Conservation (phyloP, 495 filamentous ascomycete species). For the Poronia punctata region DNA sequence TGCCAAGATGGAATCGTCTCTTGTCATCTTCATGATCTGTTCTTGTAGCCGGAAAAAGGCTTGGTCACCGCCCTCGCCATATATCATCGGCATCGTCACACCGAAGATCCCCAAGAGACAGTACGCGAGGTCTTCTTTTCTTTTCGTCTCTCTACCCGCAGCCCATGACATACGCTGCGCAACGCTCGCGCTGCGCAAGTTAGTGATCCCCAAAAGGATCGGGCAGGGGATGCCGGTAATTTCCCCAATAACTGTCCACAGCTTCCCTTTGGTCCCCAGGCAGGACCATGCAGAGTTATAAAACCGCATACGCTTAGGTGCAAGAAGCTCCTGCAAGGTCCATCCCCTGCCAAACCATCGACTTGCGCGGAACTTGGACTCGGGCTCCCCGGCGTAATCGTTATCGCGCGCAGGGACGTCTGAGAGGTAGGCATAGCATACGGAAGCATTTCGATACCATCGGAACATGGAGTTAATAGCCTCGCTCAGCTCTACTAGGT, state of each 20-base stretch:
- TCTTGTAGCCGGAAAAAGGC: conserved; percentile 31
- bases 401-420: background rate
- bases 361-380: conserved; percentile 4
- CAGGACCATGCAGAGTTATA: conserved; percentile 5
- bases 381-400: background rate
- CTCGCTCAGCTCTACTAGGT: background rate
- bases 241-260: background rate
- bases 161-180: conserved; percentile 38
- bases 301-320: conserved; percentile 5
- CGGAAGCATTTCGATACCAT: background rate
- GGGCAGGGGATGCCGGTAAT: background rate
- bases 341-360: conserved; percentile 14
- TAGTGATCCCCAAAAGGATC: background rate
- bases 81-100: conserved; percentile 39
- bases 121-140: conserved; percentile 37
- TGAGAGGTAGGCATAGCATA: background rate
- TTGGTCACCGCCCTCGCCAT: conserved; percentile 30
- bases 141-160: conserved; percentile 21
- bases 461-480: conserved; percentile 3
- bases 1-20: conserved; percentile 20
- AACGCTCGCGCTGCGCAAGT: conserved; percentile 7
- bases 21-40: conserved; percentile 21
- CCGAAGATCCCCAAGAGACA: conserved; percentile 37
- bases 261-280: background rate
- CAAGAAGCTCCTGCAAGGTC: conserved; percentile 5